Conservation (phyloP, 495 filamentous ascomycete genomes). For the Annulohypoxylon nitens region DNA sequence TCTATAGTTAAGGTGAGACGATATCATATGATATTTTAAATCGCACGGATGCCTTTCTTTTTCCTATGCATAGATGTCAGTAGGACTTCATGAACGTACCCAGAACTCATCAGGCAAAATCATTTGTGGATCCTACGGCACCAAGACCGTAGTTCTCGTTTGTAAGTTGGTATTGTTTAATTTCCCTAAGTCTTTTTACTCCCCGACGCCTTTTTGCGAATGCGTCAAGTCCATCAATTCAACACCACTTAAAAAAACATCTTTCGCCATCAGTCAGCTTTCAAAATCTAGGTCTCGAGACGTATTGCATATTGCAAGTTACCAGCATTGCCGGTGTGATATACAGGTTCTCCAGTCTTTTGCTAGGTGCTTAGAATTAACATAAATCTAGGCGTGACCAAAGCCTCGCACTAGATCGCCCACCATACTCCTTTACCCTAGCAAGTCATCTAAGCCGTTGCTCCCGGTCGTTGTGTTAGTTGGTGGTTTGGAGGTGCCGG, state of each 20-base stretch:
- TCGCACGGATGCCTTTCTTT: not conserved
- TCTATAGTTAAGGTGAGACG: not conserved
- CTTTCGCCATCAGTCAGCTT: slow-evolving; percentile 9
- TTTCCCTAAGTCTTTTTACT: slow-evolving; percentile 35
- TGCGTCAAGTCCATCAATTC: slow-evolving; percentile 20
- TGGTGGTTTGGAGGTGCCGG: slow-evolving; percentile 53
- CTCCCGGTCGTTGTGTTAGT: slow-evolving; percentile 47
- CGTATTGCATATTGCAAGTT: slow-evolving; percentile 17
- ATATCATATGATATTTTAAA: slow-evolving; percentile 15
- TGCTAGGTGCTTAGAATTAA: slow-evolving; percentile 4
- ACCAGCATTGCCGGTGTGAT: slow-evolving; percentile 22
- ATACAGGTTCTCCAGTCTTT: slow-evolving; percentile 26
- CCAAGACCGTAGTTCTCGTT: not conserved
- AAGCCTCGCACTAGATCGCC: not conserved
- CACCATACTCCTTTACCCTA: slow-evolving; percentile 51
- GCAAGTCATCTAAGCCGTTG: slow-evolving; percentile 59
- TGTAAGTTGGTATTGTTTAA: slow-evolving; percentile 13
- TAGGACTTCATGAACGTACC: slow-evolving; percentile 5
- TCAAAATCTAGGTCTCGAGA: not conserved
- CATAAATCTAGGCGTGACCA: slow-evolving; percentile 6
- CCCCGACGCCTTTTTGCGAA: slow-evolving; percentile 34
- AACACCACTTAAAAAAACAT: slow-evolving; percentile 5
- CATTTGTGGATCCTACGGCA: not conserved
- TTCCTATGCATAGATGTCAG: not conserved
- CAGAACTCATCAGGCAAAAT: not conserved